Base-by-base conservation (phyloP, 768 basidiomycete genomes). In the Tremella yokohamensis region DNA sequence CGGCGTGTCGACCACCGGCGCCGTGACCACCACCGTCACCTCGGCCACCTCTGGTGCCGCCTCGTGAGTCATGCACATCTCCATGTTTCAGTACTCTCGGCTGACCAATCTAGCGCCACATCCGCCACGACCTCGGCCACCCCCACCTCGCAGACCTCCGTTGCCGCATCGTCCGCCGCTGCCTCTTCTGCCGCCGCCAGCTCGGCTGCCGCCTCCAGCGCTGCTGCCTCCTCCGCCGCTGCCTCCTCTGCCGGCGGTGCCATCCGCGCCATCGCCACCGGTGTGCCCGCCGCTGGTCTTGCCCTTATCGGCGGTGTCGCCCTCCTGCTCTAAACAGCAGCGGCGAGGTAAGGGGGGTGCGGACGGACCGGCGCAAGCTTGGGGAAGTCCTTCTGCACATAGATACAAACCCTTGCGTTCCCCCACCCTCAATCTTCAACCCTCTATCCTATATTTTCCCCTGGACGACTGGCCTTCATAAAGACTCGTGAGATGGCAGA, bases 281-380 rank as follows among this genome's bases (percentile, higher is more conserved):
- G 59, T 44, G 55, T 57, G 29, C 29, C 29, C 29, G 29, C 29
- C 11, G 29, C 29, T 34, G 29, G 29, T 34, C 29, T 34, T 11
- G 29, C 29, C 29, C 29, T 34, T 19, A 26, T 72, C 40, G 70
- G 67, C 56, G 70, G 63, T 54, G 55, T 72, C 22, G 70, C 65
- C 40, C 22, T 54, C 11, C 53, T 72, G 29, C 49, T 69, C 48
- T 72, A 65, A 71, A 54, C 34, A 15, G 29, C 29, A 34, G 29
- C 19, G 50, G 18, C 22, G 15, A 20, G 11, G 11, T 20, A 48
- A 48, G 19, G 47, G 42, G 19, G 13, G 26, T 20, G 47, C 16
- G 20, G 19, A 48, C 15, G 20, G 47, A 48, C 26, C 47, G 20
- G 26, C 47, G 26, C 20, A 19, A 22, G 20, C 26, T 20, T 26